phyloP scores from a whole-genome alignment of 352 stramenopile species.

The Pythium pectinolyticum region DNA sequence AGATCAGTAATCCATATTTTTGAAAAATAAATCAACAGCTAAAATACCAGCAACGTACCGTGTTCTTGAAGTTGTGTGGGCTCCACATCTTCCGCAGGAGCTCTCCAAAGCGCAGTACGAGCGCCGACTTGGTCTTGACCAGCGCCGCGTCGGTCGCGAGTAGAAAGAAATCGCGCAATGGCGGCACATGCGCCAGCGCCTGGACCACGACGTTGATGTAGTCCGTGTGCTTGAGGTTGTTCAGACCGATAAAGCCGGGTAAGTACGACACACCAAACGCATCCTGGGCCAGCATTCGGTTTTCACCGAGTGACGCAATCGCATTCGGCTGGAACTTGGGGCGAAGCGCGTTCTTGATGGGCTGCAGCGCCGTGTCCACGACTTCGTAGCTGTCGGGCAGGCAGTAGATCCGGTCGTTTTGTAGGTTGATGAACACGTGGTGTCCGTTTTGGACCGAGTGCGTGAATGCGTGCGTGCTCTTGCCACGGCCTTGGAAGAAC shows the following conservation, averaged over 20 bases:
- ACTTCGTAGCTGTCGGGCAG: conserved; percentile 99
- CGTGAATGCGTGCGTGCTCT: conserved; percentile 94
- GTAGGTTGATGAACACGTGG: conserved; percentile 98
- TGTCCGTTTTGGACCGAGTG: conserved; percentile 96
- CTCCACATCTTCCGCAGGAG: conserved; percentile 98
- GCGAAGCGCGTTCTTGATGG: conserved; percentile 94
- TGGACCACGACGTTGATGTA: conserved; percentile 98
- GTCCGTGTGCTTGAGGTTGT: conserved; percentile 98
- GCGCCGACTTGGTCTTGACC: conserved; percentile 65
- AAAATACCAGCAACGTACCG: conserved; percentile 58
- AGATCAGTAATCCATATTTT: background rate
- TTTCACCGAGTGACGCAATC: conserved; percentile 90
- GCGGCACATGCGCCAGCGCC: conserved; percentile 93
- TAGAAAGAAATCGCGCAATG: conserved; percentile 95
- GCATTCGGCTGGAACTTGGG: conserved; percentile 85
- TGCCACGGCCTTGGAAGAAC: conserved; percentile 96
- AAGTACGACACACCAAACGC: conserved; percentile 97
- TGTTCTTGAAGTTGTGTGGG: conserved; percentile 97
- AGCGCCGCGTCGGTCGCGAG: conserved; percentile 36
- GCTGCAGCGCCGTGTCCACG: conserved; percentile 92
- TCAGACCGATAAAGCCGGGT: conserved; percentile 96
- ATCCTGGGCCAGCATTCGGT: conserved; percentile 91
- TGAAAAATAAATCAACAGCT: background rate
- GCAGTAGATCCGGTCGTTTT: conserved; percentile 95
- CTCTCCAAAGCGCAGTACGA: conserved; percentile 94